Percentiles rank a stretch among this genome's conserved stretches.
Evolutionary conservation across 768 basidiomycete species (phyloP).

Genomic region (Phanerochaete carnosa): DNA sequence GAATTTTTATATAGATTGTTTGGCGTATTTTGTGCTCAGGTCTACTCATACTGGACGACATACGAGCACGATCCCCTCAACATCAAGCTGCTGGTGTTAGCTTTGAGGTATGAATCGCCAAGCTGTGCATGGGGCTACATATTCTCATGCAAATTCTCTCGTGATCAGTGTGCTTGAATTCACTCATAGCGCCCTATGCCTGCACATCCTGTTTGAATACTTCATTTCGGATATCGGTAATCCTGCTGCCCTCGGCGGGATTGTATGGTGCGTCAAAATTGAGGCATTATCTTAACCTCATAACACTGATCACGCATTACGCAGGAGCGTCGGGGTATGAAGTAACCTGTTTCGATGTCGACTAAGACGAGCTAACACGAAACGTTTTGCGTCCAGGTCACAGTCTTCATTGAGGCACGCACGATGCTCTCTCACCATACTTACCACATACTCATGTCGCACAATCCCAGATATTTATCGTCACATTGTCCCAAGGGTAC

Average conservation of each 20-base stretch:
- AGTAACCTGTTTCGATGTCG: background rate
- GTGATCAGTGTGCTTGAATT: background rate
- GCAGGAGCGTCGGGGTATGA: constrained; percentile 3
- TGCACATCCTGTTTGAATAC: constrained; percentile 5
- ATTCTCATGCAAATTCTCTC: no score
- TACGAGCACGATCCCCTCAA: background rate
- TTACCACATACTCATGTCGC: background rate
- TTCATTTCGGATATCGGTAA: constrained; percentile 3
- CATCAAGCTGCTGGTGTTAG: background rate
- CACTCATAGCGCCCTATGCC: background rate
- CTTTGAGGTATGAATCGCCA: background rate
- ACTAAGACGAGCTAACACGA: no score
- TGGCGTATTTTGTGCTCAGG: background rate
- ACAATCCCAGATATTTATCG: background rate
- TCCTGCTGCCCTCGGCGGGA: background rate
- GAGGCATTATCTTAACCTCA: background rate
- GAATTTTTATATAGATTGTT: background rate
- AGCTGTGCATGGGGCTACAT: background rate
- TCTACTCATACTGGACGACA: background rate
- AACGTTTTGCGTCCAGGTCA: background rate
- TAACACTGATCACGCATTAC: background rate
- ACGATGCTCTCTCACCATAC: background rate
- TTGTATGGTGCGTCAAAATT: constrained; percentile 1
- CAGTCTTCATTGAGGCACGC: background rate
- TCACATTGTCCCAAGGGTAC: constrained; percentile 2